Evolutionary conservation across 2,329 filamentous ascomycete species (phyloP).

Genomic region (Fusarium duplospermum): DNA sequence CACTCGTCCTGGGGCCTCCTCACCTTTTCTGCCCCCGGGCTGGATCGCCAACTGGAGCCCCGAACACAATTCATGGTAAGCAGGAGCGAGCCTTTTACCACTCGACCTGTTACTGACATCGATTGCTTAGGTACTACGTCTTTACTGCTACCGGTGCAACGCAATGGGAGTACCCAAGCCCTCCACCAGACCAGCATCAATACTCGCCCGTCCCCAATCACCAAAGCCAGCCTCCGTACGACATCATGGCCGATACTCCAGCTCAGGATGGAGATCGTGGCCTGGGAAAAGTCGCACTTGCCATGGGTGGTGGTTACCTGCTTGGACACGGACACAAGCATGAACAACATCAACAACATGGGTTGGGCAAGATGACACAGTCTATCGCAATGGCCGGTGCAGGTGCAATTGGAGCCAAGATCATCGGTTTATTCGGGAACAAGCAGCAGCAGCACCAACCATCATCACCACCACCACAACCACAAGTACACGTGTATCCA

Average conservation of each 20-base stretch:
- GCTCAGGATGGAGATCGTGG: conserved; percentile 13
- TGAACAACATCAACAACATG: conserved; percentile 6
- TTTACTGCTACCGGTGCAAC: conserved; percentile 13
- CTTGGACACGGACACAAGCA: not conserved
- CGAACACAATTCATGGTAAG: conserved; percentile 18
- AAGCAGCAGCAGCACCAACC: conserved; percentile 9
- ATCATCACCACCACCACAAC: conserved; percentile 2
- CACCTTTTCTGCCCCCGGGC: conserved; percentile 1
- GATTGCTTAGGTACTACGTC: conserved; percentile 12
- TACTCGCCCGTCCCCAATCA: not conserved
- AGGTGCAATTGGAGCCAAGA: conserved; percentile 18
- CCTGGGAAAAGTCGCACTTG: conserved; percentile 18
- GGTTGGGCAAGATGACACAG: conserved; percentile 11
- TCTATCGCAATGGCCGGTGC: conserved; percentile 15
- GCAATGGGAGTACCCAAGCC: conserved; percentile 17
- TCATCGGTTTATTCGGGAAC: conserved; percentile 14
- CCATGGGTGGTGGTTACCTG: conserved; percentile 10
- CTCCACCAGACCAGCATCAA: conserved; percentile 7
- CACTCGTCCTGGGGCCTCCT: not conserved
- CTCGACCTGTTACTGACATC: not conserved
- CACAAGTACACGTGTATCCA: conserved; percentile 19
- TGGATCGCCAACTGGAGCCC: conserved; percentile 25
- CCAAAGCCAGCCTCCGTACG: not conserved
- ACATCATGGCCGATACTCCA: not conserved
- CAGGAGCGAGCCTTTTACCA: not conserved